Conservation (phyloP, 2,329 filamentous ascomycete genomes). For the Dothideomycetes sp. region DNA sequence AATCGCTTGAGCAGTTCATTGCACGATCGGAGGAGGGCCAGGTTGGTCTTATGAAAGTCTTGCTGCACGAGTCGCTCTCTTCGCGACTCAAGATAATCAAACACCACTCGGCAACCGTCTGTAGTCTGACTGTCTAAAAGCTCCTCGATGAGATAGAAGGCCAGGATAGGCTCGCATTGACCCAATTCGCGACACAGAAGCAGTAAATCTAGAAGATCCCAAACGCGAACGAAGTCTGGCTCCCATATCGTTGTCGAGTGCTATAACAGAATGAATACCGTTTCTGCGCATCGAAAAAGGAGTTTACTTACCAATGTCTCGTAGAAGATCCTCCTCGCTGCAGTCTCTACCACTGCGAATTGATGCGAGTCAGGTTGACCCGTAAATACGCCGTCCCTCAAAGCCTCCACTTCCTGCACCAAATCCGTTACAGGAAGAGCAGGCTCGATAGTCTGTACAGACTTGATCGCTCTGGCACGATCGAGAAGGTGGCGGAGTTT, state of each 20-base stretch:
- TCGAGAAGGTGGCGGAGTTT: slow-evolving; percentile 29
- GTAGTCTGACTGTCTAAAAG: slow-evolving; percentile 94
- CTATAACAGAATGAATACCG: slow-evolving; percentile 31
- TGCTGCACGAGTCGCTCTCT: slow-evolving; percentile 75
- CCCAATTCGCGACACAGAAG: slow-evolving; percentile 63
- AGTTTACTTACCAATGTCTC: slow-evolving; percentile 59
- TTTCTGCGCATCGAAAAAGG: too few species aligned
- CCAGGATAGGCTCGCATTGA: slow-evolving; percentile 62
- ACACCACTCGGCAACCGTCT: slow-evolving; percentile 77
- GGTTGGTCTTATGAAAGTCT: slow-evolving; percentile 70
- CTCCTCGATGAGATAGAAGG: slow-evolving; percentile 89
- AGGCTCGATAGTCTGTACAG: slow-evolving; percentile 30
- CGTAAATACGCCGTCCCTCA: slow-evolving; percentile 18
- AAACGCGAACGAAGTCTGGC: slow-evolving; percentile 69
- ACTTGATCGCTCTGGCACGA: slow-evolving; percentile 29
- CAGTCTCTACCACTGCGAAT: slow-evolving; percentile 67
- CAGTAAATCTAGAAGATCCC: slow-evolving; percentile 91
- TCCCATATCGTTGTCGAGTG: slow-evolving; percentile 65
- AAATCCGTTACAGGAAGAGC: slow-evolving; percentile 31
- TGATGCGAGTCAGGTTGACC: slow-evolving; percentile 17
- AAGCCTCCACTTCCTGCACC: slow-evolving; percentile 14
- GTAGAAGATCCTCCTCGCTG: slow-evolving; percentile 71
- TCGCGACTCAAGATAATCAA: slow-evolving; percentile 89
- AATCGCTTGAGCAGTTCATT: slow-evolving; percentile 89
- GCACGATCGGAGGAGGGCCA: slow-evolving; percentile 85